Percentiles rank a stretch among this genome's conserved stretches.
phyloP scores from a whole-genome alignment of 768 basidiomycete genomes.

The Suillus ampliporus region DNA sequence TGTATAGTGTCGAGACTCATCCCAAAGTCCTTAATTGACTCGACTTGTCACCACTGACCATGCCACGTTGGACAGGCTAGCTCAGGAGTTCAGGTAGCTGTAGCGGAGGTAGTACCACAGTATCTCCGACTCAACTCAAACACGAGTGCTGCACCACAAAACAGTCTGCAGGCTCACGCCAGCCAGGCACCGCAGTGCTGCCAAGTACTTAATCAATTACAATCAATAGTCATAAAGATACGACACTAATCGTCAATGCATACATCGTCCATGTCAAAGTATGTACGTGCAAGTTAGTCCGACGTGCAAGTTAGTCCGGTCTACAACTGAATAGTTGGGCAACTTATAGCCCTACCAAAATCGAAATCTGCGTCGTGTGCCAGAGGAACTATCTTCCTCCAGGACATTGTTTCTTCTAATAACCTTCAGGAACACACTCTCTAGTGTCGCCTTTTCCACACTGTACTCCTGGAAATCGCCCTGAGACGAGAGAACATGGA shows the following conservation, averaged over 20 bases:
- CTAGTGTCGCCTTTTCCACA: slow-evolving; percentile 70
- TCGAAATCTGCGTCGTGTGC: slow-evolving; percentile 17
- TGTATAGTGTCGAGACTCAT: too few species aligned
- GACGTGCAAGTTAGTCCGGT: background rate
- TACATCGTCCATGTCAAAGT: background rate
- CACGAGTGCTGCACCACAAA: too few species aligned
- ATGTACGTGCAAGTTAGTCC: background rate
- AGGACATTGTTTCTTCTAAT: slow-evolving; percentile 64
- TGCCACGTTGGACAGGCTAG: too few species aligned
- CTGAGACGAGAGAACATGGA: slow-evolving; percentile 56
- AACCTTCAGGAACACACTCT: slow-evolving; percentile 76
- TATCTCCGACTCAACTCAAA: too few species aligned
- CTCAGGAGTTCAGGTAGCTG: too few species aligned
- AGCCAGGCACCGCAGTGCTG: background rate
- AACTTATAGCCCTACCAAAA: slow-evolving; percentile 15
- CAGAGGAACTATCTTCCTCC: slow-evolving; percentile 47
- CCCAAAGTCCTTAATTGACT: too few species aligned
- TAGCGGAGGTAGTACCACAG: too few species aligned
- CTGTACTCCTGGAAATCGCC: slow-evolving; percentile 69
- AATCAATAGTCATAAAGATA: background rate
- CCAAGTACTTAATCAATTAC: background rate
- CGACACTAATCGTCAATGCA: background rate
- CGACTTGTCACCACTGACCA: too few species aligned
- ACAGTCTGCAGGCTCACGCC: too few species aligned
- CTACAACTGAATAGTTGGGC: background rate